phyloP scores from a whole-genome alignment of 306 rosid genomes.

The Cicer bijugum region DNA sequence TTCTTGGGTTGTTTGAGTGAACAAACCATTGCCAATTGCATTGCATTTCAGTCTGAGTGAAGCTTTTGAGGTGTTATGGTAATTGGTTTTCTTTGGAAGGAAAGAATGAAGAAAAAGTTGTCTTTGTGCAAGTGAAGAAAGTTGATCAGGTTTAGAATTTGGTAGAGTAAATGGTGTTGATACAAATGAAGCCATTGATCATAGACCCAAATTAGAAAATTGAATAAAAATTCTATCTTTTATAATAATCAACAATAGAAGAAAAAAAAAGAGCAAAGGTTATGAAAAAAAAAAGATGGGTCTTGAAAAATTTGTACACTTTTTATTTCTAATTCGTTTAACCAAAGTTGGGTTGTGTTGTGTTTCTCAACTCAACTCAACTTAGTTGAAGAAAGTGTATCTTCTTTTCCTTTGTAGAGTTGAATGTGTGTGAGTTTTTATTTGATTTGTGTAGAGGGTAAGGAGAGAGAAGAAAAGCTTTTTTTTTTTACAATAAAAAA shows the following conservation, averaged over 20 bases:
- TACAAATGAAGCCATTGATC: constrained; percentile 80
- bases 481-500: constrained; percentile 17
- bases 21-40: constrained; percentile 85
- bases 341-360: constrained; percentile 3
- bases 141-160: constrained; percentile 64
- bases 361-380: constrained; percentile 17
- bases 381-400: constrained; percentile 35
- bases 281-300: background rate
- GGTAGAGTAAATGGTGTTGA: constrained; percentile 73
- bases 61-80: constrained; percentile 47
- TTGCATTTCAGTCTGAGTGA: constrained; percentile 70
- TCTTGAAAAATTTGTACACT: constrained; percentile 16
- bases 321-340: constrained; percentile 17
- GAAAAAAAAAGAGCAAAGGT: background rate
- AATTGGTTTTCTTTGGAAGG: constrained; percentile 68
- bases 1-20: constrained; percentile 92
- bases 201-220: constrained; percentile 6
- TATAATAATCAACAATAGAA: background rate
- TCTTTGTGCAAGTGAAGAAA: constrained; percentile 67
- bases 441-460: constrained; percentile 41
- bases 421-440: constrained; percentile 42
- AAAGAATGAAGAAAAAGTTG: constrained; percentile 87
- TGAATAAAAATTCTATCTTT: no score
- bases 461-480: background rate
- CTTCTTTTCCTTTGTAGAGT: background rate